These are phyloP conservation scores for Galerina sulciceps DNA, from an alignment of 768 basidiomycete species.

Conservation along the genomic window DNA sequence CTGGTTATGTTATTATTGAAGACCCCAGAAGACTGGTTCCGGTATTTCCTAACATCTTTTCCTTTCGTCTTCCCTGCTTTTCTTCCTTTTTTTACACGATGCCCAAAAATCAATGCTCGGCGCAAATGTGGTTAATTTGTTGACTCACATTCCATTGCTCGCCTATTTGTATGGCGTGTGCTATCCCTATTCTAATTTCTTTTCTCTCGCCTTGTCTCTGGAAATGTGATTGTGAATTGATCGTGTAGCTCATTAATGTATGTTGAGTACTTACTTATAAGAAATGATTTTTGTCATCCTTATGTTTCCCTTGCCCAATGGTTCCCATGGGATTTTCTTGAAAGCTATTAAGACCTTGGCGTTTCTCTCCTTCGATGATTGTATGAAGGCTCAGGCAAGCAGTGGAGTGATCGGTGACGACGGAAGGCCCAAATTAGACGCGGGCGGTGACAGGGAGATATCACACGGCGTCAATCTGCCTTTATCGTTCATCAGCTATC, in stretches of 20 bases:
- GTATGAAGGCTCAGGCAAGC: not conserved
- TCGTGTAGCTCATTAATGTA: conserved; percentile 23
- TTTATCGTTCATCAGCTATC: conserved; percentile 18
- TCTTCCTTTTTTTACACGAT: conserved; percentile 16
- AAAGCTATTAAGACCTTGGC: conserved; percentile 1
- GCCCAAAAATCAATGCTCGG: conserved; percentile 2
- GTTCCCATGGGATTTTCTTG: not conserved
- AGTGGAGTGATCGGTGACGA: conserved; percentile 6
- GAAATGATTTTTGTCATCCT: conserved; percentile 1
- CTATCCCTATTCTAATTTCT: conserved; percentile 5
- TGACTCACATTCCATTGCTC: conserved; percentile 7
- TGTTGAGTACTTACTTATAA: conserved; percentile 12
- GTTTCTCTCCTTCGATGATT: no score
- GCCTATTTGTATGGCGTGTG: not conserved
- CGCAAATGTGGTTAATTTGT: conserved; percentile 13
- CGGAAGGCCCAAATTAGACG: not conserved
- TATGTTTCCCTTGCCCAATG: not conserved
- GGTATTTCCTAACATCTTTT: conserved; percentile 24
- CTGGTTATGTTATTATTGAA: conserved; percentile 31
- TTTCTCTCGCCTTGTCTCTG: conserved; percentile 13
- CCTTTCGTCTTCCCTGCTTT: conserved; percentile 20
- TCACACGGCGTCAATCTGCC: not conserved
- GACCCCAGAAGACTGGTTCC: not conserved
- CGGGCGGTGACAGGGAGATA: not conserved
- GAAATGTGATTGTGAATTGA: conserved; percentile 15